Evolutionary conservation across 148 eudicot species (phyloP).

Genomic region (Camellia granthamiana): DNA sequence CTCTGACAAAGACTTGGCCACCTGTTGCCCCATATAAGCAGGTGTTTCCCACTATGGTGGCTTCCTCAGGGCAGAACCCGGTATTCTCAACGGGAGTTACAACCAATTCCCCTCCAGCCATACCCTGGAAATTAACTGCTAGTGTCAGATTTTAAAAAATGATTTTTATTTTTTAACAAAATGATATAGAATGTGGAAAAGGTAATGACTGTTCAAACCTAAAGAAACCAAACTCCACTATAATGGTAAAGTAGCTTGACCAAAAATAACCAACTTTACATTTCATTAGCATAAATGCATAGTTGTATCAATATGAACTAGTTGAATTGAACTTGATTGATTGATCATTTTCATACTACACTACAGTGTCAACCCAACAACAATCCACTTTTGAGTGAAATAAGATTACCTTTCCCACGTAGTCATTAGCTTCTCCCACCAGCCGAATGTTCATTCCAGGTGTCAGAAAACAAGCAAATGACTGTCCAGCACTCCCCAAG

Average conservation of each 20-base stretch:
- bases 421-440: conserved; percentile 97
- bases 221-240: background rate
- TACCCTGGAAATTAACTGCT: conserved; percentile 49
- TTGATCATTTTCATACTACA: background rate
- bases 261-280: background rate
- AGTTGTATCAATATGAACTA: background rate
- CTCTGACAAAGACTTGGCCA: conserved; percentile 86
- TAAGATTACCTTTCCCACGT: conserved; percentile 81
- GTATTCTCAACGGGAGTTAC: conserved; percentile 77
- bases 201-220: background rate
- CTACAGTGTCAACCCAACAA: background rate
- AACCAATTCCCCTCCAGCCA: conserved; percentile 99
- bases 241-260: background rate
- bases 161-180: background rate
- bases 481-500: conserved; percentile 95
- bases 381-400: background rate
- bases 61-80: conserved; percentile 92
- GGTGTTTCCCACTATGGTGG: conserved; percentile 92
- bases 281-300: background rate
- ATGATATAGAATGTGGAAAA: background rate
- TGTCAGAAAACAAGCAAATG: conserved; percentile 85
- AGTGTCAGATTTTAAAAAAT: conserved; percentile 7
- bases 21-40: conserved; percentile 98
- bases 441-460: conserved; percentile 98
- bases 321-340: background rate